phyloP scores from a whole-genome alignment of 495 filamentous ascomycete genomes.

The Penicillium taxi region DNA sequence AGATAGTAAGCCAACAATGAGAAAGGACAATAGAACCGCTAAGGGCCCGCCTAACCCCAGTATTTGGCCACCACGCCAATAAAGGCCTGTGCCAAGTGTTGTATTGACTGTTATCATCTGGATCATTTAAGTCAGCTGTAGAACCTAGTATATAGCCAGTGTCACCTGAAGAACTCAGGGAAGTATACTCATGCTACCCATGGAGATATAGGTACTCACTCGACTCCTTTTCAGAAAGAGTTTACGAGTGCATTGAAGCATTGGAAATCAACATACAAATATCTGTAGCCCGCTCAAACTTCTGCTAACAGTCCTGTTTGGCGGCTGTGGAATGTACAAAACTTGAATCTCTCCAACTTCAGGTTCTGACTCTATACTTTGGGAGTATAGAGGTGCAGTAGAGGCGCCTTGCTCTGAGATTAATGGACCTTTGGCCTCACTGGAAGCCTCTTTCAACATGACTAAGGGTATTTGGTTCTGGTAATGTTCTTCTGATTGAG shows the following conservation, averaged over 20 bases:
- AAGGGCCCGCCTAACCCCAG: conserved; percentile 35
- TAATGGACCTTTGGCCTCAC: no score
- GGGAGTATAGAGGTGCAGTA: no score
- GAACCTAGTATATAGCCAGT: not conserved
- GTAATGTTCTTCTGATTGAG: no score
- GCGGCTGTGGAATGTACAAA: not conserved
- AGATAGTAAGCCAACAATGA: conserved; percentile 32
- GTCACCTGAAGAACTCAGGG: not conserved
- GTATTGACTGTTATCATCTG: conserved; percentile 40
- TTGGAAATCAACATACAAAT: conserved; percentile 28
- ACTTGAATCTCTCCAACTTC: no score
- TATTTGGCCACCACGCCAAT: conserved; percentile 36
- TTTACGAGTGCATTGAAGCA: no score
- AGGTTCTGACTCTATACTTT: no score
- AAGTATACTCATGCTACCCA: no score
- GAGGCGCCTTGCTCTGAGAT: no score
- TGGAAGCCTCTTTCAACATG: no score
- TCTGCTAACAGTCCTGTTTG: conserved; percentile 7
- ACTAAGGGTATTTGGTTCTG: no score
- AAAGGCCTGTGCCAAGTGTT: conserved; percentile 42
- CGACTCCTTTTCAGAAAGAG: no score
- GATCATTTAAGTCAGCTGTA: conserved; percentile 4
- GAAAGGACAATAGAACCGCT: conserved; percentile 36
- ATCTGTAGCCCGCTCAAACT: conserved; percentile 34
- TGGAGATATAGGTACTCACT: no score